Evolutionary conservation across 306 rosid species (phyloP), one percentile per base, ranked within the genome.

Genomic region (Vigna trinervia): DNA sequence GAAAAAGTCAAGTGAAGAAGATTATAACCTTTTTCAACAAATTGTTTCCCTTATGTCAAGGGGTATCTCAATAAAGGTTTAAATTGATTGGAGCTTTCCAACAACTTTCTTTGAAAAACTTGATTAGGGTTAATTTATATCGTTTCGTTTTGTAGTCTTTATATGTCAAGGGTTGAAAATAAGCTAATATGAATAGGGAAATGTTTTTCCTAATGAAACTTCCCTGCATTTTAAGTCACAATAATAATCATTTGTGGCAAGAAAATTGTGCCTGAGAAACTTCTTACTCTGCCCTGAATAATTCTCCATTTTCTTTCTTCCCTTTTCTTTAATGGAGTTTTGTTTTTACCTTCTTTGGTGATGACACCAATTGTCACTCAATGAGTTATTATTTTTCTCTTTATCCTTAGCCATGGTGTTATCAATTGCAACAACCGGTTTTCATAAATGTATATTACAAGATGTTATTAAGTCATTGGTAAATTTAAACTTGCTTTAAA

Each of bases 201-300:
- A 74, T 53, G 53, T 0, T 69, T 66, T 51, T 56, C 65, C 14
- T 58, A 47, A 67, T 60, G 76, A 85, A 81, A 77, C 76, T 78
- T 81, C 73, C 78, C 85, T 48, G 69, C 81, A 85, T 7, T 78
- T 81, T 50, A 85, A 78, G 88, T 85, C 83, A 78, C 32, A 12
- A 23, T 30, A 45, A 20, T 32, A 77, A 85, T 85, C 19, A 84
- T 81, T 48, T 53, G 53, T 43, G 53, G 74, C 45, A 46, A 51
- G 65, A 71, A 75, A 80, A 28, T 76, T 17, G 34, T 60, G 11
- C 6, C 26, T 7, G 38, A 12, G 77, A 83, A 73, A 77, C 48
- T 66, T 84, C 76, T 75, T 47, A 63, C 81, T 69, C 46, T 45
- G 76, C 63, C 26, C 15, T 59, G 43, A 73, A 58, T 59, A 9